phyloP scores from a whole-genome alignment of 1,284 basidiomycete species.

The Tilletia horrida region DNA sequence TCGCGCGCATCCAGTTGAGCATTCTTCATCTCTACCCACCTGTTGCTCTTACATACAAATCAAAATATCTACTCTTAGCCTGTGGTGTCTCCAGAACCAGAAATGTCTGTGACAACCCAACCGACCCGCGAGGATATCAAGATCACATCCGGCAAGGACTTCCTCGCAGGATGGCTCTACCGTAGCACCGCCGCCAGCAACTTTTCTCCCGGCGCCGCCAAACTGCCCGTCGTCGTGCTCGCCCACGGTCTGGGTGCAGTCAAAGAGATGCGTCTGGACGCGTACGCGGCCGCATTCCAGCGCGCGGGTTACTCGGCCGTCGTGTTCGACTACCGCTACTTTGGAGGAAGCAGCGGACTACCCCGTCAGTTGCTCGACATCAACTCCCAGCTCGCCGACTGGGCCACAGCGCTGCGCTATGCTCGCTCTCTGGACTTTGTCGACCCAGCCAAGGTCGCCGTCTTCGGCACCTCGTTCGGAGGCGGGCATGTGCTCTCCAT shows the following conservation, averaged over 20 bases:
- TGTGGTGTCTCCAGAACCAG: too few relatives aligned
- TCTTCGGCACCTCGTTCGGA: constrained; percentile 43
- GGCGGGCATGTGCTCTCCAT: constrained; percentile 44
- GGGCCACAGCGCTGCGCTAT: constrained; percentile 34
- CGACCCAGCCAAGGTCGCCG: constrained; percentile 32
- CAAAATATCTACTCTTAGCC: too few relatives aligned
- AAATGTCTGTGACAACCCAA: neutral
- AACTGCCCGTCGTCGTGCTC: constrained; percentile 32
- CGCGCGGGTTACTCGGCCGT: constrained; percentile 32
- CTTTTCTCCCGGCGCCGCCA: neutral
- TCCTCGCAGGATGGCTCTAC: constrained; percentile 36
- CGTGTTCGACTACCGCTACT: constrained; percentile 43
- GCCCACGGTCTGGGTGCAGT: constrained; percentile 39
- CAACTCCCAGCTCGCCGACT: constrained; percentile 36
- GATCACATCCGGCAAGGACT: constrained; percentile 27
- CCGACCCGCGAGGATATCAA: constrained; percentile 29
- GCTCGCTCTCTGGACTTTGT: constrained; percentile 26
- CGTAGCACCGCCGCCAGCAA: neutral
- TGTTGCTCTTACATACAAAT: too few relatives aligned
- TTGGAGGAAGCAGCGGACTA: constrained; percentile 29
- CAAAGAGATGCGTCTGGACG: constrained; percentile 40
- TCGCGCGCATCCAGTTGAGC: too few relatives aligned
- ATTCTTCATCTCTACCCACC: too few relatives aligned
- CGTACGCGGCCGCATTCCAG: constrained; percentile 29
- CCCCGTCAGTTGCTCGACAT: constrained; percentile 41